Conservation (phyloP, 208 protist species). For the Trypanosoma platydactyli region DNA sequence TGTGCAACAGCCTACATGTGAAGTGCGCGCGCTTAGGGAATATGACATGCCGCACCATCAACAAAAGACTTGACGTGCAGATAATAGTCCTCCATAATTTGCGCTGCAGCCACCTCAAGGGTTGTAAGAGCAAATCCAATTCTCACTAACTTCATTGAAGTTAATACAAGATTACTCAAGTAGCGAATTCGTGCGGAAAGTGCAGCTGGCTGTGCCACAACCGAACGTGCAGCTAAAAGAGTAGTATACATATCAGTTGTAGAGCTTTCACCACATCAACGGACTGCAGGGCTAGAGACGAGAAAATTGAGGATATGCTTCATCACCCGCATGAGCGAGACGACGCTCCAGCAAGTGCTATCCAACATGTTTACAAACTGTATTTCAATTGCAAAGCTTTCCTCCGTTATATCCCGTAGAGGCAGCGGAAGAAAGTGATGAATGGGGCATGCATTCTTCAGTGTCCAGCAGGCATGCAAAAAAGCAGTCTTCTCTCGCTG, state of each 20-base stretch:
- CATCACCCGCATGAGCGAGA: slow-evolving; percentile 22
- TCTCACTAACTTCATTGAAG: slow-evolving; percentile 8
- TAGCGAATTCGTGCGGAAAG: slow-evolving; percentile 20
- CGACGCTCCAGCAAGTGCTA: background rate
- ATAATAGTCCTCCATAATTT: slow-evolving; percentile 21
- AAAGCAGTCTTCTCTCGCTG: slow-evolving; percentile 10
- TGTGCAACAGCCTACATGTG: background rate
- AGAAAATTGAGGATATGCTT: slow-evolving; percentile 2
- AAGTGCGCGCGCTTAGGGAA: background rate
- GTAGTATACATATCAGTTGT: slow-evolving; percentile 17
- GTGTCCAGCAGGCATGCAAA: slow-evolving; percentile 7
- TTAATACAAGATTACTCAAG: slow-evolving; percentile 2
- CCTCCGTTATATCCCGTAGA: background rate
- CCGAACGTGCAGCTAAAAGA: background rate
- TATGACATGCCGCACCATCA: background rate
- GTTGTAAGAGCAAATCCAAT: slow-evolving; percentile 13
- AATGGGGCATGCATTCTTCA: slow-evolving; percentile 1
- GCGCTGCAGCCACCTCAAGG: slow-evolving; percentile 17
- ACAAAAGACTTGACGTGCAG: slow-evolving; percentile 5
- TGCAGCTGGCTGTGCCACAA: background rate
- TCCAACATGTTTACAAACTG: slow-evolving; percentile 4
- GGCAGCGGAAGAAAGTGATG: slow-evolving; percentile 3
- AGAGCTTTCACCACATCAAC: background rate
- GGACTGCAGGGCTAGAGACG: background rate
- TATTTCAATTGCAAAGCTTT: background rate